Conservation (phyloP, 768 basidiomycete species). For the Dacryopinax primogenitus region DNA sequence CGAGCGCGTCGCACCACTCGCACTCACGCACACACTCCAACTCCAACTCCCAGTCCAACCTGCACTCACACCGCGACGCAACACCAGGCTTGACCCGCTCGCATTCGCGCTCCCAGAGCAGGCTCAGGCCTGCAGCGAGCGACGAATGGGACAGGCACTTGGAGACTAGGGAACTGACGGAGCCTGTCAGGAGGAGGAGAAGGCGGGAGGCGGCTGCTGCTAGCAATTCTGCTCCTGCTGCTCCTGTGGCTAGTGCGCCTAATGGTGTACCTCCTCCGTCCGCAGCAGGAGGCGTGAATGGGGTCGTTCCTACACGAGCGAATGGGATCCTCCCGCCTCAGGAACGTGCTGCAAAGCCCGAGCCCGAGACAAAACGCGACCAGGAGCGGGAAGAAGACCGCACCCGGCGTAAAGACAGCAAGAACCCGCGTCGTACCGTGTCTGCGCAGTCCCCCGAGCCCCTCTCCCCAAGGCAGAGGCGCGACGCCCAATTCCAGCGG, state of each 20-base stretch:
- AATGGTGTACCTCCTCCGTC: too few species aligned
- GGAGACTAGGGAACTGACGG: not conserved
- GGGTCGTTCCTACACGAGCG: too few species aligned
- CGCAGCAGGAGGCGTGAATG: too few species aligned
- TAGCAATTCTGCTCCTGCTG: not conserved
- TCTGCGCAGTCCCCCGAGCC: too few species aligned
- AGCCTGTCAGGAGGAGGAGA: slow-evolving; percentile 1
- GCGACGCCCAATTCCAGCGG: not conserved
- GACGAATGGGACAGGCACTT: slow-evolving; percentile 1
- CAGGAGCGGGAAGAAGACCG: not conserved
- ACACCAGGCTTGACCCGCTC: not conserved
- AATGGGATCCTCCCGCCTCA: too few species aligned
- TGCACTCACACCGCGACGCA: too few species aligned
- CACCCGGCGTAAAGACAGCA: slow-evolving; percentile 30
- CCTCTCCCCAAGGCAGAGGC: not conserved
- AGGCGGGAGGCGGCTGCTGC: not conserved
- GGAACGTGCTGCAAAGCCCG: too few species aligned
- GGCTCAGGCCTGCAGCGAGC: not conserved
- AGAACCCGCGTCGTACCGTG: slow-evolving; percentile 30
- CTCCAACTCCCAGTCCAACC: too few species aligned
- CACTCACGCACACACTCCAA: slow-evolving; percentile 11
- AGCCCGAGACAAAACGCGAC: not conserved
- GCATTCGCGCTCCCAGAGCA: not conserved
- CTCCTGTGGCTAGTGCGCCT: not conserved
- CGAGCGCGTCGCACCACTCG: not conserved